Conservation (phyloP, 306 rosid genomes). For the Amphicarpaea edgeworthii region DNA sequence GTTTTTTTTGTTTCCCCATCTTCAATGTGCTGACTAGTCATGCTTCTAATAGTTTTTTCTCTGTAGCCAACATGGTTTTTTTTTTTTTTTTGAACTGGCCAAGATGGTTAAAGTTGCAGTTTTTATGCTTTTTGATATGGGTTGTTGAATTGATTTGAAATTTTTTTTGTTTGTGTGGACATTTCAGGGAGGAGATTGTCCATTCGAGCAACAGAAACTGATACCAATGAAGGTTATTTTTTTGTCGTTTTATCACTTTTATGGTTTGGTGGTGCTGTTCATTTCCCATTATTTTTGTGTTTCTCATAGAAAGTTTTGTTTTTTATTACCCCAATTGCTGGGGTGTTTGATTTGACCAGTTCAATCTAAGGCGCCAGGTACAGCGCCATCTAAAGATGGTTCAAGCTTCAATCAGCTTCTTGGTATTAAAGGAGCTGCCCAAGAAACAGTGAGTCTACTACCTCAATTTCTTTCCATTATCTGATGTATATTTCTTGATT, state of each 20-base stretch:
- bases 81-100: too few species aligned
- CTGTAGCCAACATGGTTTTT: too few species aligned
- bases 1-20: conserved; percentile 12
- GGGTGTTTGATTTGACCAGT: conserved; percentile 39
- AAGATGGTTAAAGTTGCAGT: conserved; percentile 24
- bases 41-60: conserved; percentile 36
- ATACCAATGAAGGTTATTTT: conserved; percentile 54
- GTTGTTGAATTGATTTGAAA: conserved; percentile 25
- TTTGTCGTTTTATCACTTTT: conserved; percentile 13
- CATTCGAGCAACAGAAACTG: conserved; percentile 51
- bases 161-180: conserved; percentile 20
- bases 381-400: conserved; percentile 50
- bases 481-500: conserved; percentile 25
- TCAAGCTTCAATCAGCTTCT: conserved; percentile 64
- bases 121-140: conserved; percentile 5
- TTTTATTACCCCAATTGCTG: neutral
- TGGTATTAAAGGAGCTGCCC: conserved; percentile 64
- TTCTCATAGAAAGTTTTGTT: neutral
- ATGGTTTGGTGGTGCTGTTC: conserved; percentile 24
- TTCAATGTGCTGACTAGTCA: conserved; percentile 36
- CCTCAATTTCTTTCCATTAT: conserved; percentile 17
- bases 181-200: conserved; percentile 53
- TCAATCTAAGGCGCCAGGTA: conserved; percentile 45
- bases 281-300: conserved; percentile 16
- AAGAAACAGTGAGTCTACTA: conserved; percentile 55